Base-by-base conservation (phyloP, 106 monocot species). In the Chionographis japonica region DNA sequence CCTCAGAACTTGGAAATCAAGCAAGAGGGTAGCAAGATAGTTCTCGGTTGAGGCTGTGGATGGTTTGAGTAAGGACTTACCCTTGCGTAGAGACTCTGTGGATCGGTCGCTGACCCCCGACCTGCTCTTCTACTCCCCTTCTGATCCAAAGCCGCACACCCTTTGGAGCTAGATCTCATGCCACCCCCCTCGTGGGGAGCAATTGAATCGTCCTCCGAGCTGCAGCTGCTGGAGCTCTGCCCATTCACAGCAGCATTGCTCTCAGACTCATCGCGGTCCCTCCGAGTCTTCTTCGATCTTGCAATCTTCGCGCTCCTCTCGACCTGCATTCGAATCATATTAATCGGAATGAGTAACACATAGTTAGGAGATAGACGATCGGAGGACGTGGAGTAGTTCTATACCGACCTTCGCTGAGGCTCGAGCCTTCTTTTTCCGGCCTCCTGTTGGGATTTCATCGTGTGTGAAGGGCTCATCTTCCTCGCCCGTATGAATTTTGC, bases 41-140 rank as follows among this genome's bases (percentile, higher is more conserved):
- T 46, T 39, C 1, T 2, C n/a, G 50, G 58, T 46, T 16, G 3
- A 27, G 3, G 46, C 0, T 46, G 46, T 27, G 27, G 27, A 57
- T 27, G 5, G 37, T 12, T 6, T 10, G 19, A 65, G 19, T 52
- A 17, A 42, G 13, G 19, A 11, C 58, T 40, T 83, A 87, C 87
- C 68, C 83, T 87, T 67, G 87, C 87, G 69, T 87, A 83, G 12
- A 87, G 79, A 58, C 80, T 87, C 60, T 87, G 87, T 12, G 87
- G 83, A 68, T 87, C 80, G 15, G 80, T 83, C 4, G 87, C 80
- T 0, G 87, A 79, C 6, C 83, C 83, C 4, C 87, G 75, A 18
- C 69, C 69, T 3, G 83, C 80, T 69, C 78, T 80, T 36, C 62
- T 50, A 71, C 75, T 87, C 27, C 71, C 81, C 50, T 78, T 53